Conservation (phyloP, 2,329 filamentous ascomycete genomes). For the Aspergillus flavus region DNA sequence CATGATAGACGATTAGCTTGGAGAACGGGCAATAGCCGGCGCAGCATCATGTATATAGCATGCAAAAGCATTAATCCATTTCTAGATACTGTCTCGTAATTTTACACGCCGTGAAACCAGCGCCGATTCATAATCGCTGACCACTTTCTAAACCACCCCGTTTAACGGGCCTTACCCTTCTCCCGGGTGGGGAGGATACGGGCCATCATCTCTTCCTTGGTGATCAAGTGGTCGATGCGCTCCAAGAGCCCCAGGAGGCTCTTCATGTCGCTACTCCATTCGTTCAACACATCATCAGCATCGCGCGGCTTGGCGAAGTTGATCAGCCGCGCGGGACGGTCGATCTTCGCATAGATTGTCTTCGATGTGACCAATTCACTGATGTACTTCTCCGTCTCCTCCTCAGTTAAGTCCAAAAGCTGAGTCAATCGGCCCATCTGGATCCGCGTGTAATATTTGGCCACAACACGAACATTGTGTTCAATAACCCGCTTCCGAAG, state of each 20-base stretch:
- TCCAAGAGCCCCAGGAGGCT: constrained; percentile 81
- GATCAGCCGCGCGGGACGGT: constrained; percentile 87
- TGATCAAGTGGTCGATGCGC: constrained; percentile 95
- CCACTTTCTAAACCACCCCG: constrained; percentile 7
- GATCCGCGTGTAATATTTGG: constrained; percentile 98
- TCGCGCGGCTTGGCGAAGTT: constrained; percentile 94
- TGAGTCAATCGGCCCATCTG: constrained; percentile 87
- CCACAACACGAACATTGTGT: constrained; percentile 96
- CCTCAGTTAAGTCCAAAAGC: constrained; percentile 86
- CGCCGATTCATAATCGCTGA: constrained; percentile 10
- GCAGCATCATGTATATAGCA: neutral
- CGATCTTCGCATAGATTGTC: constrained; percentile 97
- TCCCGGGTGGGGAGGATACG: constrained; percentile 72
- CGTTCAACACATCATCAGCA: constrained; percentile 93
- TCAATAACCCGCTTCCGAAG: constrained; percentile 98
- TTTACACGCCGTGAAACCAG: constrained; percentile 32
- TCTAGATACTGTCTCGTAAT: constrained; percentile 32
- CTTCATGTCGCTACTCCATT: constrained; percentile 99
- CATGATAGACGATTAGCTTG: neutral
- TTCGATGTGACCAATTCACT: constrained; percentile 95
- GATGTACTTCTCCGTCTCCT: constrained; percentile 99
- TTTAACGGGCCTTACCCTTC: constrained; percentile 42
- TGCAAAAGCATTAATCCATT: constrained; percentile 18
- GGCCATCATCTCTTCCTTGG: constrained; percentile 99
- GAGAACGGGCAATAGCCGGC: neutral